phyloP scores from a whole-genome alignment of 2,329 filamentous ascomycete species.

The Hymenoscyphus fructigenus region DNA sequence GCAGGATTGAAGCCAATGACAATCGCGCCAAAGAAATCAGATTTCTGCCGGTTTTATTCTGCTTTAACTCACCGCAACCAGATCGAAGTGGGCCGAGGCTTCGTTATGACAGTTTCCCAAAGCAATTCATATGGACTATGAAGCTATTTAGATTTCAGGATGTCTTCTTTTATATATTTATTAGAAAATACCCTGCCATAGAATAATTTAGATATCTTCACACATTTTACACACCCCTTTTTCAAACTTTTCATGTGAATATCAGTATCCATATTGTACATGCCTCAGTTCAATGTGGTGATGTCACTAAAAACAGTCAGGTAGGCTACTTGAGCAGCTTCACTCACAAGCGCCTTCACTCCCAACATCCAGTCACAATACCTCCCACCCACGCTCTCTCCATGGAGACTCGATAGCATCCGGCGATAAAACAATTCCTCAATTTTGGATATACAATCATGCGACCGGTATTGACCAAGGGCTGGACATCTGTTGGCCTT shows the following conservation, averaged over 20 bases:
- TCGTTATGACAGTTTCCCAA: too few species aligned
- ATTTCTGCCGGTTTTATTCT: conserved; percentile 11
- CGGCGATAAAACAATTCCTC: background rate
- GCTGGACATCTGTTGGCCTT: conserved; percentile 47
- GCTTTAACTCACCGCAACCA: conserved; percentile 11
- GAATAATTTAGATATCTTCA: too few species aligned
- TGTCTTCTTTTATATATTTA: too few species aligned
- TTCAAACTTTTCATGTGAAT: too few species aligned
- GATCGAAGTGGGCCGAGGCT: background rate
- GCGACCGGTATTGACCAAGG: conserved; percentile 45
- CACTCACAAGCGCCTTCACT: background rate
- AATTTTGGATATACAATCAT: conserved; percentile 36
- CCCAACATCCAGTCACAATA: conserved; percentile 1
- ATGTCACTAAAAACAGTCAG: conserved; percentile 7
- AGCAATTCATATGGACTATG: too few species aligned
- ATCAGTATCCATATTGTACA: background rate
- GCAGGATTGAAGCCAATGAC: conserved; percentile 2
- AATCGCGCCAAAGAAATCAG: conserved; percentile 5
- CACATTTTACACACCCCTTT: too few species aligned
- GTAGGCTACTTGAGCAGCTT: background rate
- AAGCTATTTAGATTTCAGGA: too few species aligned
- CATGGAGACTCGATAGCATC: conserved; percentile 32
- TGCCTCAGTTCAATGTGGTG: background rate
- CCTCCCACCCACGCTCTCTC: conserved; percentile 5
- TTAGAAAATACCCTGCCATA: too few species aligned